These are phyloP conservation scores for Mortierella polycephala DNA, from an alignment of 371 early-diverging fungal genomes.

Conservation along the genomic window DNA sequence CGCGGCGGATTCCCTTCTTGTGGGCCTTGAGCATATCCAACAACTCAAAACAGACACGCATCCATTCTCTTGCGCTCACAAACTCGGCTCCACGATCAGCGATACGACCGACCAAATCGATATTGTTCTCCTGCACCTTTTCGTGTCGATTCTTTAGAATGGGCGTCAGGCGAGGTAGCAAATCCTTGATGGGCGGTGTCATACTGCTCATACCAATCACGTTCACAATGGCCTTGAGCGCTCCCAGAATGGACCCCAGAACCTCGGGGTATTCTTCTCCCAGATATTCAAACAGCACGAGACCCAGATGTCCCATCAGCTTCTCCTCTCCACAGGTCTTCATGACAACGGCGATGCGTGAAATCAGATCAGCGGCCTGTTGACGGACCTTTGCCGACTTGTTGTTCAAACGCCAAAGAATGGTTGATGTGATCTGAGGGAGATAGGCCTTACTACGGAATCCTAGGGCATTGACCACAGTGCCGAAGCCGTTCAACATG, in stretches of 20 bases:
- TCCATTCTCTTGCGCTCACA: slow-evolving; percentile 99
- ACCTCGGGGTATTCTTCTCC: slow-evolving; percentile 99
- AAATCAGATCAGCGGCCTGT: slow-evolving; percentile 96
- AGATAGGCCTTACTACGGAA: slow-evolving; percentile 91
- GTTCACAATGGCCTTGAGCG: slow-evolving; percentile 92
- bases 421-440: slow-evolving; percentile 92
- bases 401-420: slow-evolving; percentile 97
- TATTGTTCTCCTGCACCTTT: slow-evolving; percentile 90
- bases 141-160: slow-evolving; percentile 98
- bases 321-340: slow-evolving; percentile 94
- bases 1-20: slow-evolving; percentile 95
- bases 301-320: slow-evolving; percentile 90
- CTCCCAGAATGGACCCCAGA: slow-evolving; percentile 93
- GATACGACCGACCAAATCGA: slow-evolving; percentile 96
- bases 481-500: slow-evolving; percentile 96
- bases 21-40: slow-evolving; percentile 96
- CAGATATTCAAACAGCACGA: slow-evolving; percentile 94
- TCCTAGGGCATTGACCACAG: slow-evolving; percentile 91
- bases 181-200: slow-evolving; percentile 98
- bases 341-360: slow-evolving; percentile 94
- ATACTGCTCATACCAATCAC: slow-evolving; percentile 97
- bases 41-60: slow-evolving; percentile 98
- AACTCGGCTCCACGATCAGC: slow-evolving; percentile 98
- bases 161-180: slow-evolving; percentile 95
- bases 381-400: slow-evolving; percentile 96